Conservation (phyloP, 1,284 basidiomycete genomes). For the Macrocystidia cucumis region DNA sequence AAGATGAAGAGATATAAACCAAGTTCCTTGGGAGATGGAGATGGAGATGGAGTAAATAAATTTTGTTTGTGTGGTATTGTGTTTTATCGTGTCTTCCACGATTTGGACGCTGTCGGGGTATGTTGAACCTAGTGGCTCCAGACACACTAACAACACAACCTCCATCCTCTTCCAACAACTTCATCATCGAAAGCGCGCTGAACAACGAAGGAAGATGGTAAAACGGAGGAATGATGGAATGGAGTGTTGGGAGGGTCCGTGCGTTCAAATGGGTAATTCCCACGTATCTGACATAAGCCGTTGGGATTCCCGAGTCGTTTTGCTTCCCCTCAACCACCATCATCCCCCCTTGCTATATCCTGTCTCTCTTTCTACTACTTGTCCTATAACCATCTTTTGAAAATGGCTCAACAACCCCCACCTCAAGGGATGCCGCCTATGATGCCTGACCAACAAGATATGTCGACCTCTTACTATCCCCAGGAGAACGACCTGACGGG, state of each 20-base stretch:
- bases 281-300: conserved; percentile 39
- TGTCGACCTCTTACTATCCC: conserved; percentile 61
- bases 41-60: conserved; percentile 3
- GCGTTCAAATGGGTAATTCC: conserved; percentile 28
- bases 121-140: conserved; percentile 46
- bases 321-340: conserved; percentile 33
- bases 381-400: no score
- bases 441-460: conserved; percentile 38
- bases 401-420: conserved; percentile 32
- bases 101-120: conserved; percentile 59
- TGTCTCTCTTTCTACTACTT: conserved; percentile 26
- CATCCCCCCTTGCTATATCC: conserved; percentile 18
- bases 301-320: conserved; percentile 30
- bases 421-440: conserved; percentile 35
- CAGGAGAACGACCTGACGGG: conserved; percentile 69
- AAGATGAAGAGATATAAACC: no score
- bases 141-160: conserved; percentile 27
- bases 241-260: conserved; percentile 26
- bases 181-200: no score
- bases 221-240: no score
- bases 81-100: conserved; percentile 67
- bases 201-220: no score
- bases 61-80: conserved; percentile 63
- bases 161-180: conserved; percentile 14
- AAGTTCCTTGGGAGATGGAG: no score